Percentiles rank a stretch among this genome's conserved stretches.
These are phyloP conservation scores for Gnetum montanum DNA, from an alignment of 75 land plant species.

Conservation along the genomic window DNA sequence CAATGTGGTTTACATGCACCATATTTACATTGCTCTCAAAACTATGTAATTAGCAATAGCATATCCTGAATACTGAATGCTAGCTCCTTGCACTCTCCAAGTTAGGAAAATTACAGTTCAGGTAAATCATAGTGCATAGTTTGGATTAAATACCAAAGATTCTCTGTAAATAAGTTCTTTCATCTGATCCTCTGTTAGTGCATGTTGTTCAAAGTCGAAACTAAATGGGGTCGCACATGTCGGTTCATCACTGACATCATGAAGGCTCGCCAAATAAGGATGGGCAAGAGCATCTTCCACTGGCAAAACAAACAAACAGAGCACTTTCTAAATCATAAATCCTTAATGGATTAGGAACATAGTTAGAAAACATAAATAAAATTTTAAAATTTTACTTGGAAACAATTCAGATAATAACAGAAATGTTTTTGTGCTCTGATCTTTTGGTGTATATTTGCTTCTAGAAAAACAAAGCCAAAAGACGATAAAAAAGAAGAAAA, in stretches of 20 bases:
- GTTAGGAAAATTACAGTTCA: neutral
- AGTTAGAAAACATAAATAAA: no score
- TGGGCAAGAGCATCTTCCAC: slow-evolving; percentile 70
- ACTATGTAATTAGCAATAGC: slow-evolving; percentile 3
- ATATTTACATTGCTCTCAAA: slow-evolving; percentile 7
- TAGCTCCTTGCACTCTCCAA: neutral
- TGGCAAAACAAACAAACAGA: slow-evolving; percentile 7
- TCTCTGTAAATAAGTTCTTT: slow-evolving; percentile 67
- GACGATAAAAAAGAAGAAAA: no score
- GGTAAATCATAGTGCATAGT: slow-evolving; percentile 18
- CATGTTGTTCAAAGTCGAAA: slow-evolving; percentile 64
- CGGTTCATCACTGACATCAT: slow-evolving; percentile 76
- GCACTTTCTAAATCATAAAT: no score
- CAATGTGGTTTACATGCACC: neutral
- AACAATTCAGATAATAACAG: no score
- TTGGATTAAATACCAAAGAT: slow-evolving; percentile 49
- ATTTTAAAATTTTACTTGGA: no score
- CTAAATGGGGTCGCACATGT: slow-evolving; percentile 51
- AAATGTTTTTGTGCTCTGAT: no score
- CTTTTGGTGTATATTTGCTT: no score
- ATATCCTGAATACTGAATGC: neutral
- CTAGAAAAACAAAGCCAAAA: no score
- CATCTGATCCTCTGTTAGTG: slow-evolving; percentile 57
- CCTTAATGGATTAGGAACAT: no score
- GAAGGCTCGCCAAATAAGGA: slow-evolving; percentile 48